Conservation (phyloP, 164 flowering plant genomes). For the Macadamia integrifolia region DNA sequence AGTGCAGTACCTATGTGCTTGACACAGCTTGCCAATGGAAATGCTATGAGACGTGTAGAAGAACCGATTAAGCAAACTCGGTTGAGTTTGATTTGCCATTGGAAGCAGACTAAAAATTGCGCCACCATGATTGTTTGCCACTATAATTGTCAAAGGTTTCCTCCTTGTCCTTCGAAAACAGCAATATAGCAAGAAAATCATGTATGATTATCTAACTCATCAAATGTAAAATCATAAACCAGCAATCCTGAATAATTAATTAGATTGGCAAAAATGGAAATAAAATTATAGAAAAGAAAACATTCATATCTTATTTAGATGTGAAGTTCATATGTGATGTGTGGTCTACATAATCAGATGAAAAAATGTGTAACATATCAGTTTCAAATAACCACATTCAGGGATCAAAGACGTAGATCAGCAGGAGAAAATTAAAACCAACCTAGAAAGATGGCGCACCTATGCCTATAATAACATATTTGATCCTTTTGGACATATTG, state of each 20-base stretch:
- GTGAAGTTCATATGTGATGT: too few relatives aligned
- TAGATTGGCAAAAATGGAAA: background rate
- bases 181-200: slow-evolving; percentile 5
- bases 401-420: too few relatives aligned
- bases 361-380: too few relatives aligned
- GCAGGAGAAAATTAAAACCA: too few relatives aligned
- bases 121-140: slow-evolving; percentile 90
- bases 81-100: slow-evolving; percentile 50
- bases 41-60: slow-evolving; percentile 82
- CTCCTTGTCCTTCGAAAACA: slow-evolving; percentile 46
- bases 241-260: background rate
- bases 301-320: too few relatives aligned
- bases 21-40: slow-evolving; percentile 57
- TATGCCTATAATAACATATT: too few relatives aligned
- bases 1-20: slow-evolving; percentile 79
- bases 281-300: background rate
- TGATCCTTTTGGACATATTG: too few relatives aligned
- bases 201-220: background rate
- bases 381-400: too few relatives aligned
- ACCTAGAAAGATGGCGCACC: too few relatives aligned
- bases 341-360: too few relatives aligned
- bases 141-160: slow-evolving; percentile 78
- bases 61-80: slow-evolving; percentile 47
- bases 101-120: slow-evolving; percentile 98
- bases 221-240: background rate